A percentile compares a stretch with the other conserved stretches of the same genome.
Conservation (phyloP, 1,284 basidiomycete species). For the Rhodotorula sp. region DNA sequence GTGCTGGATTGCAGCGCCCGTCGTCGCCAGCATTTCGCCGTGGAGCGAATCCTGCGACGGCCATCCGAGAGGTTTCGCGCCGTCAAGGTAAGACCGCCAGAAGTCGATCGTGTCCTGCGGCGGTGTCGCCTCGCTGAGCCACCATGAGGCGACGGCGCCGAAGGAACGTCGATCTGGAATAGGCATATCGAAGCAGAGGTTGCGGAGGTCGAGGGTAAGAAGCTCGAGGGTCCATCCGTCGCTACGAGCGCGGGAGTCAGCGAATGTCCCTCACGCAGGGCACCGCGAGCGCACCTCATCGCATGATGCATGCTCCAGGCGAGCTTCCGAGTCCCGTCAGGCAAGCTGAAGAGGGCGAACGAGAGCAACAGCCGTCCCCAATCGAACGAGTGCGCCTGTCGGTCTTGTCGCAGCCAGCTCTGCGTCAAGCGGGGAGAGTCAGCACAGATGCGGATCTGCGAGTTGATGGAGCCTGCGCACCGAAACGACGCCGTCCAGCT, state of each 20-base stretch:
- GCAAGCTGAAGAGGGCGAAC: constrained; percentile 32
- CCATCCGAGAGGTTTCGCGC: constrained; percentile 28
- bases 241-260: neutral
- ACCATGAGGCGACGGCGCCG: constrained; percentile 35
- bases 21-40: constrained; percentile 32
- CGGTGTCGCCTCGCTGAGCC: constrained; percentile 12
- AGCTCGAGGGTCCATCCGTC: constrained; percentile 45
- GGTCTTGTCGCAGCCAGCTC: constrained; percentile 33
- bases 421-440: neutral
- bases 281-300: constrained; percentile 23
- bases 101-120: constrained; percentile 14
- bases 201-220: constrained; percentile 39
- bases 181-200: constrained; percentile 26
- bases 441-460: neutral
- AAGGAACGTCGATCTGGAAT: constrained; percentile 26
- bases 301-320: constrained; percentile 43
- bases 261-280: too few relatives aligned
- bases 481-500: constrained; percentile 11
- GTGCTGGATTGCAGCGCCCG: constrained; percentile 15
- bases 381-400: constrained; percentile 20
- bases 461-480: constrained; percentile 1
- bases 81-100: constrained; percentile 37
- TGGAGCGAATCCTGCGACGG: constrained; percentile 19
- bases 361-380: constrained; percentile 39
- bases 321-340: constrained; percentile 20